Evolutionary conservation across 177 flowering plant species (phyloP), one percentile per base, ranked within the genome.

Genomic region (Vitis hybrid): DNA sequence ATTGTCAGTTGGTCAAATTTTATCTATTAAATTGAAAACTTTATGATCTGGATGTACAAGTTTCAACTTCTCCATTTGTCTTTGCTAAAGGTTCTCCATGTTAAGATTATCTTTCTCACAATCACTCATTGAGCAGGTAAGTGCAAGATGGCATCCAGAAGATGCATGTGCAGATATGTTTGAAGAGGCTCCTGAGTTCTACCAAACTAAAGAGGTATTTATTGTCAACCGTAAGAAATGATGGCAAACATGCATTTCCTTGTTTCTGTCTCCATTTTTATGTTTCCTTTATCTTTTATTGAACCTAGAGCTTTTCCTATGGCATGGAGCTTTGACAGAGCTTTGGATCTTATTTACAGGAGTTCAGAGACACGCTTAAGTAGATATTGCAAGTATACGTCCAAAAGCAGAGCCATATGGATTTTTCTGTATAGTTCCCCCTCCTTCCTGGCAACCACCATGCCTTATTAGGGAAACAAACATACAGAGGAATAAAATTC

Each of bases 361-460:
- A 84, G 75, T 84, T 84, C 32, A 50, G 11, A 54, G 85, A 84
- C 64, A 72, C 72, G 7, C 26, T 74, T 13, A 63, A 73, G 50
- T 26, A 26, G 81, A 78, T 67, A 68, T 81, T 34, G 76, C 74
- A 64, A 76, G 72, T 70, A 74, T 84, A 70, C 72, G 78, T 51
- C 56, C 59, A 4, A 74, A 26, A 51, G 80, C 79, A 39, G 83
- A 81, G 65, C 54, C 64, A 14, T 76, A 67, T 81, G 87, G 87
- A 51, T 72, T 84, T 45, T 78, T 83, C 60, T 83, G 85, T 56
- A 80, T 84, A 74, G 78, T 81, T 68, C 87, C 87, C 57, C 84
- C 87, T 68, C 60, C 77, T 64, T 79, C 83, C 10, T 84, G 87
- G 85, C 18, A 74, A 10, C 79, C 82, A 30, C 76, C 81, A 39